Evolutionary conservation across 2,329 filamentous ascomycete genomes (phyloP).

Genomic region (Trichoderma atrobrunneum): DNA sequence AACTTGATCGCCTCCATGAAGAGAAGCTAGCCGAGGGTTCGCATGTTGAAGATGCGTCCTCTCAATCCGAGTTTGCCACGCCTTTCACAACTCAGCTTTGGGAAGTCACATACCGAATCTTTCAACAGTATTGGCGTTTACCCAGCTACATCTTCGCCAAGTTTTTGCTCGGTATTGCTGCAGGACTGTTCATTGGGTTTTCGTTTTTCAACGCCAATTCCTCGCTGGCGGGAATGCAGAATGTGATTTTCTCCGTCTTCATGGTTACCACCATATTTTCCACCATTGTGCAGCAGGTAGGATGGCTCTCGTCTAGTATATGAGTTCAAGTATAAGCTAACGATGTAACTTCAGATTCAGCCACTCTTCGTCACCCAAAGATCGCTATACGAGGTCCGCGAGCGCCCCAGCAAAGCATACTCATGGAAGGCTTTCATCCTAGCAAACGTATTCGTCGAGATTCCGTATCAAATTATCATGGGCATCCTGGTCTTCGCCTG

Average conservation of each 20-base stretch:
- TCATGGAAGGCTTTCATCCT: conserved; percentile 73
- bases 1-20: conserved; percentile 62
- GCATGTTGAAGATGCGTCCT: conserved; percentile 22
- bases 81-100: conserved; percentile 65
- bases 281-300: conserved; percentile 60
- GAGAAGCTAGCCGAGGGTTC: conserved; percentile 37
- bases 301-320: conserved; percentile 34
- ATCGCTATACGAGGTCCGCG: conserved; percentile 72
- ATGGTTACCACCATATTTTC: conserved; percentile 74
- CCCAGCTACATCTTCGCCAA: conserved; percentile 78
- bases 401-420: conserved; percentile 71
- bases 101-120: conserved; percentile 65
- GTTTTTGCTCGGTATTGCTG: conserved; percentile 55
- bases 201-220: conserved; percentile 59
- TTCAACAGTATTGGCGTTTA: conserved; percentile 81
- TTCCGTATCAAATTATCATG: conserved; percentile 66
- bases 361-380: conserved; percentile 74
- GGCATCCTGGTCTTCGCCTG: conserved; percentile 61
- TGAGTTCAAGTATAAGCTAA: conserved; percentile 18
- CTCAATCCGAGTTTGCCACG: conserved; percentile 70
- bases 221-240: conserved; percentile 67
- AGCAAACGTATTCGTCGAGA: conserved; percentile 68
- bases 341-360: conserved; percentile 52
- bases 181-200: conserved; percentile 71
- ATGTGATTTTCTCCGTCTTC: conserved; percentile 72